These are phyloP conservation scores for Penicillium sp. DNA, from an alignment of 2,329 filamentous ascomycete species.

Conservation along the genomic window DNA sequence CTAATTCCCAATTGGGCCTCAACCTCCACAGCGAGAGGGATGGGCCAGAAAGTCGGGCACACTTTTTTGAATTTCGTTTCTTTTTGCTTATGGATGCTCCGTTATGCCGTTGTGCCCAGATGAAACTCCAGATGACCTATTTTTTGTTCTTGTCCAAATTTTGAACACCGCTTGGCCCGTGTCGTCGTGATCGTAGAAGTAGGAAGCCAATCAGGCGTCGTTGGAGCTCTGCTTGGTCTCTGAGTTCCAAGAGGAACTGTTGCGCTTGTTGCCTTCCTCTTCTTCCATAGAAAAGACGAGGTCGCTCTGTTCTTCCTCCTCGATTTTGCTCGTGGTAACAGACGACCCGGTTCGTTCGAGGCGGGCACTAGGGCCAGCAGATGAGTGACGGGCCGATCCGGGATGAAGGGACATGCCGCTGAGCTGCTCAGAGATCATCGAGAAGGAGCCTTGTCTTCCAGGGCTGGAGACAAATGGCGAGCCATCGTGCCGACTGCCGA, in stretches of 20 bases:
- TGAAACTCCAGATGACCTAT: conserved; percentile 21
- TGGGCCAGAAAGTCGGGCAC: conserved; percentile 1
- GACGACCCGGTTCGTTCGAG: conserved; percentile 48
- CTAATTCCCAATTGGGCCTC: conserved; percentile 2
- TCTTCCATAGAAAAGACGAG: conserved; percentile 53
- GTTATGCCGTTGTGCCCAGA: conserved; percentile 18
- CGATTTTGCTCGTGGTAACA: conserved; percentile 46
- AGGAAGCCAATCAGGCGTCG: conserved; percentile 23
- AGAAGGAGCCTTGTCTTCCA: conserved; percentile 57
- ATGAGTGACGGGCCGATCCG: conserved; percentile 37
- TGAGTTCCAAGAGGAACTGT: conserved; percentile 34
- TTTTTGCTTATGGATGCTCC: conserved; percentile 16
- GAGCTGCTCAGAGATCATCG: conserved; percentile 61
- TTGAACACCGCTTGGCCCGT: conserved; percentile 11
- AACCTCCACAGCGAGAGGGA: neutral
- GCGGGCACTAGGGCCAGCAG: conserved; percentile 32
- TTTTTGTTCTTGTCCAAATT: conserved; percentile 16
- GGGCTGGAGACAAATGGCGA: conserved; percentile 55
- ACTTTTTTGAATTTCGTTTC: conserved; percentile 13
- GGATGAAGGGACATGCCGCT: conserved; percentile 45
- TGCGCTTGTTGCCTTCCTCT: conserved; percentile 47
- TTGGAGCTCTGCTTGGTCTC: conserved; percentile 32
- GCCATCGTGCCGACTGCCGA: conserved; percentile 49
- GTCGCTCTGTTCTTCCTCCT: conserved; percentile 47
- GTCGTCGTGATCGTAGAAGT: conserved; percentile 17